A percentile compares a stretch with the other conserved stretches of the same genome.
Conservation (phyloP, 345 rosid species). For the Sisymbrium altissimum region DNA sequence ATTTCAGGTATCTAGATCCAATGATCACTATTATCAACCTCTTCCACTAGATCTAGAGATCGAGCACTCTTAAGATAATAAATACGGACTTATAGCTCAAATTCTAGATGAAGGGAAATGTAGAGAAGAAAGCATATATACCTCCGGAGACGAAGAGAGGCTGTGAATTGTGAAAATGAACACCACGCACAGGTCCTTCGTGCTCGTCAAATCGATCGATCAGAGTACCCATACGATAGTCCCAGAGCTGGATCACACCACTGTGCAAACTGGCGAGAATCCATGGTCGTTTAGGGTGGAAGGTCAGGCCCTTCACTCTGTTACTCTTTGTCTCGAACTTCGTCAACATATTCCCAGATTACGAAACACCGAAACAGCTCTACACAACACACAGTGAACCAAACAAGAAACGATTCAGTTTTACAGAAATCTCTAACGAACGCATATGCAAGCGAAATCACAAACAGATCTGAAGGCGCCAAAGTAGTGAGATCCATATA, state of each 20-base stretch:
- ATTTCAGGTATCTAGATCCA: not conserved
- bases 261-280: constrained; percentile 95
- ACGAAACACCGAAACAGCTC: not conserved
- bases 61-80: too few species aligned
- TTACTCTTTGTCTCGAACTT: constrained; percentile 96
- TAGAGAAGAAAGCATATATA: not conserved
- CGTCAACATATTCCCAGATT: constrained; percentile 54
- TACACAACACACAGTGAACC: constrained; percentile 3
- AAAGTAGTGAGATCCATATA: not conserved
- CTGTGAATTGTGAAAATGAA: constrained; percentile 86
- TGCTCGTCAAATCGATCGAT: constrained; percentile 91
- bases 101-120: not conserved
- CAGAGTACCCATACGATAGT: constrained; percentile 87
- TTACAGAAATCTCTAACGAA: not conserved
- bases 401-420: not conserved
- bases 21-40: not conserved
- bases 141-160: constrained; percentile 95
- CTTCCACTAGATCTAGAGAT: too few species aligned
- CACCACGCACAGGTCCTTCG: constrained; percentile 95
- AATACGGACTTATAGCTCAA: not conserved
- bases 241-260: constrained; percentile 98
- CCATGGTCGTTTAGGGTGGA: constrained; percentile 91
- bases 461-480: not conserved
- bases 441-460: not conserved
- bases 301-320: constrained; percentile 90